A percentile compares a stretch with the other conserved stretches of the same genome.
phyloP scores from a whole-genome alignment of 805 yeast species.

The Kregervanrija pseudodelftensis region DNA sequence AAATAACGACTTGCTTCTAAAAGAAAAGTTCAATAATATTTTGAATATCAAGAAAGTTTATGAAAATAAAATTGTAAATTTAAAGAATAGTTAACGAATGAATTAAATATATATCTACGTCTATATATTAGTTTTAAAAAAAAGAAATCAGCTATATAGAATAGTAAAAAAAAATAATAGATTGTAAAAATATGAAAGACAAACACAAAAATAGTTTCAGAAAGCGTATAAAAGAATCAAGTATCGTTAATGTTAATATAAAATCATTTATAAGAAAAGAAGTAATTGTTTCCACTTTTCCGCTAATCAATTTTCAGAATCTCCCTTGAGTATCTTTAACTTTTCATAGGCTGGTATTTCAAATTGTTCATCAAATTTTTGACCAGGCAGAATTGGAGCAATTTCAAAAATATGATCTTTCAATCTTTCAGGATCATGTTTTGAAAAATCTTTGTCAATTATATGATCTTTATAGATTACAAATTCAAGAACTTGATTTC shows the following conservation, averaged over 20 bases:
- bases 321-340: conserved; percentile 13
- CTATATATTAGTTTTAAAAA: background rate
- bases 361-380: conserved; percentile 55
- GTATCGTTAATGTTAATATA: too few species aligned
- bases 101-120: background rate
- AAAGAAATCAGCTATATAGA: background rate
- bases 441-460: conserved; percentile 34
- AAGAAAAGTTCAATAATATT: conserved; percentile 9
- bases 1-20: conserved; percentile 9
- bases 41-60: conserved; percentile 3
- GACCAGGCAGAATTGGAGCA: conserved; percentile 83
- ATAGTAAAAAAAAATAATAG: background rate
- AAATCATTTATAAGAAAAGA: too few species aligned
- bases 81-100: background rate
- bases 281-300: too few species aligned
- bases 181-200: background rate
- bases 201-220: background rate
- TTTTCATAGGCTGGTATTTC: conserved; percentile 63
- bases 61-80: too few species aligned
- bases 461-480: conserved; percentile 46
- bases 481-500: conserved; percentile 50
- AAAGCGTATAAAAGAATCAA: background rate
- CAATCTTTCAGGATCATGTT: conserved; percentile 40
- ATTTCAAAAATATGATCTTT: conserved; percentile 50
- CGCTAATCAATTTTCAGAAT: too few species aligned